Percentiles rank a stretch among this genome's conserved stretches.
phyloP scores from a whole-genome alignment of 2,329 filamentous ascomycete genomes.

The Byssothecium circinans region DNA sequence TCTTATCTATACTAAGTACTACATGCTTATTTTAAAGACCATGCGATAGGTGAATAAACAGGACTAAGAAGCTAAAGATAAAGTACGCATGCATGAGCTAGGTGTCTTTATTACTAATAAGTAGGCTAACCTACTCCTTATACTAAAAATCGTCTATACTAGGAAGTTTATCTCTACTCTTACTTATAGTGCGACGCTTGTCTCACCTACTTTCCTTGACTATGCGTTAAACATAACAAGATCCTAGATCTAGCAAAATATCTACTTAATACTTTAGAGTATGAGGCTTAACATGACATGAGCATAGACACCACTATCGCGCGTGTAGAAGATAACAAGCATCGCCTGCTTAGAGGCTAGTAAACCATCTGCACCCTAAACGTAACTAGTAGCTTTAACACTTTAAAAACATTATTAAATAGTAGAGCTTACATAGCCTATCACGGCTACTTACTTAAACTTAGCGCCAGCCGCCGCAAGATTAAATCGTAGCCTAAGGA shows the following conservation, averaged over 20 bases:
- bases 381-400: conserved; percentile 79
- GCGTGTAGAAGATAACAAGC: conserved; percentile 74
- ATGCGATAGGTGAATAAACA: conserved; percentile 75
- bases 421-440: conserved; percentile 81
- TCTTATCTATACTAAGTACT: conserved; percentile 67
- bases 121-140: conserved; percentile 80
- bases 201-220: conserved; percentile 79
- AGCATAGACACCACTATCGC: conserved; percentile 67
- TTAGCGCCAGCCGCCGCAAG: conserved; percentile 51
- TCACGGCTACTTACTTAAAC: conserved; percentile 70
- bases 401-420: conserved; percentile 89
- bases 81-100: conserved; percentile 77
- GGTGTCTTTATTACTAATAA: conserved; percentile 78
- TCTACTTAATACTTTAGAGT: conserved; percentile 61
- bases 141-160: conserved; percentile 83
- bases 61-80: conserved; percentile 76
- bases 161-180: conserved; percentile 91
- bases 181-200: conserved; percentile 75
- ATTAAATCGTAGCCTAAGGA: conserved; percentile 27
- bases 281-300: conserved; percentile 72
- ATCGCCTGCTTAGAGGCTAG: conserved; percentile 72
- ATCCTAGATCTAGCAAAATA: conserved; percentile 67
- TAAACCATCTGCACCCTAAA: conserved; percentile 82
- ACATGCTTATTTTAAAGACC: conserved; percentile 82
- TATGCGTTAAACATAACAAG: conserved; percentile 66